Conservation (phyloP, 202 grass and related monocot species). For the Carex arenaria region DNA sequence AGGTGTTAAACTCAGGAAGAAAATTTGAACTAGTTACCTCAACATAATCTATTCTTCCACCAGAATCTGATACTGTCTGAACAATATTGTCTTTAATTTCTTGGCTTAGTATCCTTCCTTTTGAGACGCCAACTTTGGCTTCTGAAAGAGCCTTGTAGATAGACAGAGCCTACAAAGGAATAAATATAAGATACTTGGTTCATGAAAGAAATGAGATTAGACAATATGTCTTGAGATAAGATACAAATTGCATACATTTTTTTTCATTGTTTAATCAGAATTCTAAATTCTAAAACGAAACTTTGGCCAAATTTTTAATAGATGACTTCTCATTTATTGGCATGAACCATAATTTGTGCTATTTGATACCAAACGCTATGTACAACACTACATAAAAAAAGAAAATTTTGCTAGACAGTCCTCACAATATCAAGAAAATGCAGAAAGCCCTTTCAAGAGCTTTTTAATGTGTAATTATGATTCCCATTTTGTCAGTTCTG, state of each 20-base stretch:
- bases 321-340: background rate
- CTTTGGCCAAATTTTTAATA: background rate
- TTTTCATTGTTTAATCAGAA: background rate
- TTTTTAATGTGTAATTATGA: background rate
- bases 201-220: constrained; percentile 6
- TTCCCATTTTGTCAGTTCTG: background rate
- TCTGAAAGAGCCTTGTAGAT: constrained; percentile 55
- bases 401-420: background rate
- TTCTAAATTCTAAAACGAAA: background rate
- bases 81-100: constrained; percentile 57
- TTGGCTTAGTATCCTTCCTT: constrained; percentile 35
- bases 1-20: background rate
- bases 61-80: constrained; percentile 42
- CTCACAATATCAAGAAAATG: background rate
- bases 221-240: constrained; percentile 1
- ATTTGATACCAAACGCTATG: background rate
- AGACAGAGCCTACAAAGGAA: constrained; percentile 54
- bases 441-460: background rate
- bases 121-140: constrained; percentile 47
- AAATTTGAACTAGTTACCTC: constrained; percentile 42
- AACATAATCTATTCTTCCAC: constrained; percentile 79
- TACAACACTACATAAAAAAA: background rate
- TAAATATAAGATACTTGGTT: background rate
- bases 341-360: background rate
- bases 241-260: background rate